Conservation (phyloP, 164 flowering plant genomes). For the Cinnamomum micranthum region DNA sequence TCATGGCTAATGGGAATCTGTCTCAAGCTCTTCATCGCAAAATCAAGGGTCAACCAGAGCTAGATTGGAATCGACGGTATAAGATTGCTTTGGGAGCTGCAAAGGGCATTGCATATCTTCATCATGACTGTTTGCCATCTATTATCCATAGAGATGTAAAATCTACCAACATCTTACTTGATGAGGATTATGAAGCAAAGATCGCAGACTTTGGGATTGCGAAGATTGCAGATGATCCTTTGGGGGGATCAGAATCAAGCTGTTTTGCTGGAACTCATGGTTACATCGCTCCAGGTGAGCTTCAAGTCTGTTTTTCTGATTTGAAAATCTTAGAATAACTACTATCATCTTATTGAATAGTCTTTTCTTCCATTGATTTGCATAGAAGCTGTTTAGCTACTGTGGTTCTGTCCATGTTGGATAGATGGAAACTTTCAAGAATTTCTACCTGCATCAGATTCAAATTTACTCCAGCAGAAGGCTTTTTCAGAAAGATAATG, state of each 20-base stretch:
- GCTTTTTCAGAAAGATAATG: no score
- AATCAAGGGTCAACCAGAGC: slow-evolving; percentile 44
- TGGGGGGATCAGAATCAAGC: slow-evolving; percentile 31
- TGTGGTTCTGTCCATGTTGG: no score
- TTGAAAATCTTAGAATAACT: neutral
- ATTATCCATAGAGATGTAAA: slow-evolving; percentile 89
- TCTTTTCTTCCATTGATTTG: no score
- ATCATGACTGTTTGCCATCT: slow-evolving; percentile 83
- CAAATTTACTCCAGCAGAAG: no score
- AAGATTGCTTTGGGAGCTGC: slow-evolving; percentile 86
- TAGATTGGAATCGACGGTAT: slow-evolving; percentile 73
- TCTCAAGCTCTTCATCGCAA: slow-evolving; percentile 61
- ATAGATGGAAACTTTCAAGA: no score
- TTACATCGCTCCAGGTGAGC: slow-evolving; percentile 94
- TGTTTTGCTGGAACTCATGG: slow-evolving; percentile 89
- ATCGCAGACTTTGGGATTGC: slow-evolving; percentile 96
- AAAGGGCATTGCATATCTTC: slow-evolving; percentile 82
- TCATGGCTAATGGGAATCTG: slow-evolving; percentile 79
- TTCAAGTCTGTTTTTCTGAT: neutral
- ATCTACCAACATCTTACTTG: slow-evolving; percentile 81
- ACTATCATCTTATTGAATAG: no score
- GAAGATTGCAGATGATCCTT: slow-evolving; percentile 42
- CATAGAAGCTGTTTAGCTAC: no score
- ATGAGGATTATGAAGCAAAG: slow-evolving; percentile 75
- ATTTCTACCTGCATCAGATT: no score